Conservation (phyloP, 768 basidiomycete genomes). For the Heimioporus sp. region DNA sequence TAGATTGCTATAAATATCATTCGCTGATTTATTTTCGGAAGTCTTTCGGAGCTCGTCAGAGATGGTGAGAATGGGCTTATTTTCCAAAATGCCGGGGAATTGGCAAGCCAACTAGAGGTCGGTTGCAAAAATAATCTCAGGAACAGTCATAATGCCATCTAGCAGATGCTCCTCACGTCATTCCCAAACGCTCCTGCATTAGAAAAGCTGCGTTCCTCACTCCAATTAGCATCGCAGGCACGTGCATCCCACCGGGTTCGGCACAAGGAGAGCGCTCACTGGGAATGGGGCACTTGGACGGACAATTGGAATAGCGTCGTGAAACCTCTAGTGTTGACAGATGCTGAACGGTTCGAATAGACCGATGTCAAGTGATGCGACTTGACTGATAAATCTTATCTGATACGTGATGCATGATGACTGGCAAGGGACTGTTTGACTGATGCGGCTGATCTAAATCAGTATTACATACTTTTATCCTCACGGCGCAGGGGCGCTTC, state of each 20-base stretch:
- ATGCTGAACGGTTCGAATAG: constrained; percentile 26
- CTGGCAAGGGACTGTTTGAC: background rate
- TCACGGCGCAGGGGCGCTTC: background rate
- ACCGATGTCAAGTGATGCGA: background rate
- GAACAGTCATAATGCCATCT: background rate
- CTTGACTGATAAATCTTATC: background rate
- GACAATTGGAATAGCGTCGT: constrained; percentile 80
- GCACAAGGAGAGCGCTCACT: constrained; percentile 28
- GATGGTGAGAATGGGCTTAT: constrained; percentile 81
- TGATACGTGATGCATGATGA: background rate
- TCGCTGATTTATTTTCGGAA: constrained; percentile 28
- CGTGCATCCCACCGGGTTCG: constrained; percentile 19
- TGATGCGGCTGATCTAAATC: background rate
- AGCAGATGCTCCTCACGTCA: constrained; percentile 52
- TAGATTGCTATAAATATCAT: background rate
- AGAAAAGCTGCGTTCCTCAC: constrained; percentile 47
- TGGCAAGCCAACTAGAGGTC: constrained; percentile 69
- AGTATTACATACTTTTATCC: background rate
- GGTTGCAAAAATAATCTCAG: background rate
- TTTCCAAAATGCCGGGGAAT: constrained; percentile 63
- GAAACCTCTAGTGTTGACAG: constrained; percentile 49
- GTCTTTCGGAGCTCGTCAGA: constrained; percentile 84
- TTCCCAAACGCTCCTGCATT: constrained; percentile 62
- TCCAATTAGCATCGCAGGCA: constrained; percentile 34
- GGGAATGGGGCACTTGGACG: constrained; percentile 77